Percentiles rank a stretch among this genome's conserved stretches.
Evolutionary conservation across 2,329 filamentous ascomycete species (phyloP).

Genomic region (Podosphaera fusca): DNA sequence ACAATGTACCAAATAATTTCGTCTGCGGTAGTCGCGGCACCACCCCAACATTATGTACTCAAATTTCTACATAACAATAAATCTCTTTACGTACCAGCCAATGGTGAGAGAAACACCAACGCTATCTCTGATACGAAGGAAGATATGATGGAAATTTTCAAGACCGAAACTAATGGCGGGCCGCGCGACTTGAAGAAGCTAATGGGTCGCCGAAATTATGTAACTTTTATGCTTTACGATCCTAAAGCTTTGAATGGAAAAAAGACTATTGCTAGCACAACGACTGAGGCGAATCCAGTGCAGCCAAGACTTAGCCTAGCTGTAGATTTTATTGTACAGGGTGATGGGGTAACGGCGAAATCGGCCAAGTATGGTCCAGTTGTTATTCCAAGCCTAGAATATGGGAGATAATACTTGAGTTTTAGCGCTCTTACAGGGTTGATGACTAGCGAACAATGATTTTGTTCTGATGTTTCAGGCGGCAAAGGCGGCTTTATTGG

Average conservation of each 20-base stretch:
- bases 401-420: constrained; percentile 30
- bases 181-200: constrained; percentile 68
- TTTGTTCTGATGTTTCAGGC: neutral
- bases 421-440: neutral
- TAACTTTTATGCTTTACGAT: constrained; percentile 84
- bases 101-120: constrained; percentile 58
- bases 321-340: constrained; percentile 92
- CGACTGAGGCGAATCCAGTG: neutral
- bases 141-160: constrained; percentile 99
- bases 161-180: constrained; percentile 70
- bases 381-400: constrained; percentile 70
- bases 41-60: constrained; percentile 63
- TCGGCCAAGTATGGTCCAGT: constrained; percentile 95
- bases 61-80: constrained; percentile 93
- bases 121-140: constrained; percentile 82
- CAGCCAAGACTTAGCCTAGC: constrained; percentile 52
- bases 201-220: constrained; percentile 84
- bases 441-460: neutral
- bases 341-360: constrained; percentile 54
- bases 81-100: constrained; percentile 70
- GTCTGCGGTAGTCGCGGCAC: constrained; percentile 75
- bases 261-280: constrained; percentile 9
- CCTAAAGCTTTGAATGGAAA: constrained; percentile 34
- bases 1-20: constrained; percentile 98
- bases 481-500: too few relatives aligned